Evolutionary conservation across 73 alveolate genomes (phyloP).

Genomic region (Tetrahymena elliotti): DNA sequence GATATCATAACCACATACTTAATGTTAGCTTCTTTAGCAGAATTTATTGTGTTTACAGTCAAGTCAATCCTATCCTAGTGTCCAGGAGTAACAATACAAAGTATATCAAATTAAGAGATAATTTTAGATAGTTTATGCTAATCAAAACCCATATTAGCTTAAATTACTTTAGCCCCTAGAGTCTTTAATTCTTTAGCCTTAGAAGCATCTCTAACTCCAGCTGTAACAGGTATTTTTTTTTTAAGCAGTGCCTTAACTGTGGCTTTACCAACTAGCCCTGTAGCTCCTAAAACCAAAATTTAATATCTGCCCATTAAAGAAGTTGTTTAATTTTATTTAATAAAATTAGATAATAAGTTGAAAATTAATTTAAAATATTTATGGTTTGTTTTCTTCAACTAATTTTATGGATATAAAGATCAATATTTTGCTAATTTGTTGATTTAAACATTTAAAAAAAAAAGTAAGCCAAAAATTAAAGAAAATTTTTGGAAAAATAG

Average conservation of each 20-base stretch:
- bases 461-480: too few relatives aligned
- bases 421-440: too few relatives aligned
- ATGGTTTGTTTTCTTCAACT: too few relatives aligned
- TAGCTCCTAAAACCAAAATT: background rate
- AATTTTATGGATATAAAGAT: too few relatives aligned
- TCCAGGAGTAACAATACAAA: background rate
- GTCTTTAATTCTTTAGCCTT: background rate
- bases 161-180: background rate
- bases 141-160: background rate
- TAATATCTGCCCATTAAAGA: background rate
- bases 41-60: background rate
- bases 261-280: background rate
- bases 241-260: background rate
- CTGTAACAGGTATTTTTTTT: background rate
- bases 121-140: background rate
- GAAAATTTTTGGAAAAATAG: too few relatives aligned
- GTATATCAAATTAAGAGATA: background rate
- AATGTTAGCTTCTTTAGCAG: background rate
- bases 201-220: background rate
- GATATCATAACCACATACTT: background rate
- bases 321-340: too few relatives aligned
- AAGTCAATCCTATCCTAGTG: background rate
- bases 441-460: too few relatives aligned
- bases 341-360: too few relatives aligned
- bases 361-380: too few relatives aligned